Base-by-base conservation (phyloP, 805 yeast genomes). In the Candida ponderosae region DNA sequence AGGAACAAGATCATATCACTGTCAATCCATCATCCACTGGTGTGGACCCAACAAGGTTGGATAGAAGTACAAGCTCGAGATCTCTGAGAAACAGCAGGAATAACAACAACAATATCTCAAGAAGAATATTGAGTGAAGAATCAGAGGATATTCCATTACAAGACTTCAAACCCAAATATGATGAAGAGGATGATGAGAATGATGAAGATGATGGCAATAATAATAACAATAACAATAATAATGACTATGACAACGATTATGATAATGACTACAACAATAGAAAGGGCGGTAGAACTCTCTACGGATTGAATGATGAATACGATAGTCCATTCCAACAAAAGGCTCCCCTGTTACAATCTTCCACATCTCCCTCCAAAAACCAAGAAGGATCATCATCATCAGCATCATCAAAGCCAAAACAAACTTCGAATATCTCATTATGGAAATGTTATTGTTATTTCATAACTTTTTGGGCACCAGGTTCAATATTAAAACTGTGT, bases 401-500 rank as follows among this genome's bases (percentile, higher is more conserved):
- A 21, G 10, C 7, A 21, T 21, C 7, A 21, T 20, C 46, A 35
- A n/a, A 32, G 31, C 6, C 18, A 28, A 6, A 37, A 42, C 27
- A 17, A 35, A 11, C 7, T 21, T 21, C 24, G 10, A 36, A 40
- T 16, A 45, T 57, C 39, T 55, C 74, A 38, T 38, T 74, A n/a
- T 93, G 98, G 98, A 73, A 75, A 46, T 62, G 78, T 0, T 93
- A 87, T 61, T 88, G 96, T 56, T 76, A 77, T 46, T 48, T 73
- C 8, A 63, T 93, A 27, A 89, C 98, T 0, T 87, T 87, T 57
- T 90, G 96, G 93, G 94, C 95, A 3, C 95, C 97, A 1, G 74
- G 81, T 3, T 80, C 88, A 0, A 44, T 87, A 26, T 61, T 88
- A 50, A 64, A 63, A 32, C 57, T 84, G 32, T 82, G 76, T 59